Conservation (phyloP, 495 filamentous ascomycete species). For the Talaromyces stipitatus region DNA sequence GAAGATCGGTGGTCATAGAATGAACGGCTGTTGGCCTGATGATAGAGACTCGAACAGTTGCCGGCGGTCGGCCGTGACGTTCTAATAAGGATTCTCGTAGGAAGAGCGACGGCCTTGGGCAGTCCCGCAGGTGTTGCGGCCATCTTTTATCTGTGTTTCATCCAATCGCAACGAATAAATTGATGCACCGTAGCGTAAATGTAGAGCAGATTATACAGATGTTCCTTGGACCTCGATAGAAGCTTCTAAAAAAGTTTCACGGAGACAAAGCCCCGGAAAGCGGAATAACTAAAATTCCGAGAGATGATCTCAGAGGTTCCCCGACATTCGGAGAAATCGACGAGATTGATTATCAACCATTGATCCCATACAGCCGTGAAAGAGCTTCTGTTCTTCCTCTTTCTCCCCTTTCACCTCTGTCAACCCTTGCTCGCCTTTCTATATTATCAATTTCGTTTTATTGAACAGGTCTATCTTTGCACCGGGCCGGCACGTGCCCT, state of each 20-base stretch:
- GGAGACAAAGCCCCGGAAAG: background rate
- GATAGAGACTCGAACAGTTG: background rate
- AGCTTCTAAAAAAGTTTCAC: conserved; percentile 8
- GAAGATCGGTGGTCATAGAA: conserved; percentile 1
- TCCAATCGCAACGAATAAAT: background rate
- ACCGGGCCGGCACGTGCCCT: conserved; percentile 1
- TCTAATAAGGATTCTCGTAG: conserved; percentile 16
- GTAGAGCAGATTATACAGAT: background rate
- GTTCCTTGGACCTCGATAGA: background rate
- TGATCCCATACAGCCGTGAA: background rate
- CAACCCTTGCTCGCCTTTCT: background rate
- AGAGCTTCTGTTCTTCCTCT: background rate
- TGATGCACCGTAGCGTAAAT: background rate
- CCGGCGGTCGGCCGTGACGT: background rate
- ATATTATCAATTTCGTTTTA: background rate
- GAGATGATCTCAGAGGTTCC: conserved; percentile 8
- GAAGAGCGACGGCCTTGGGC: conserved; percentile 39
- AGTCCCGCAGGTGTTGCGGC: conserved; percentile 33
- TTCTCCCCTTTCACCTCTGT: background rate
- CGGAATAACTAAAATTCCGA: conserved; percentile 5
- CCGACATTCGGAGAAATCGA: conserved; percentile 6
- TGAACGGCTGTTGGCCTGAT: conserved; percentile 1
- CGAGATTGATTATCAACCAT: conserved; percentile 1
- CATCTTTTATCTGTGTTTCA: conserved; percentile 16
- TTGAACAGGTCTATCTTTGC: background rate